phyloP scores from a whole-genome alignment of 2,329 filamentous ascomycete genomes.

The Talaromyces atroroseus region DNA sequence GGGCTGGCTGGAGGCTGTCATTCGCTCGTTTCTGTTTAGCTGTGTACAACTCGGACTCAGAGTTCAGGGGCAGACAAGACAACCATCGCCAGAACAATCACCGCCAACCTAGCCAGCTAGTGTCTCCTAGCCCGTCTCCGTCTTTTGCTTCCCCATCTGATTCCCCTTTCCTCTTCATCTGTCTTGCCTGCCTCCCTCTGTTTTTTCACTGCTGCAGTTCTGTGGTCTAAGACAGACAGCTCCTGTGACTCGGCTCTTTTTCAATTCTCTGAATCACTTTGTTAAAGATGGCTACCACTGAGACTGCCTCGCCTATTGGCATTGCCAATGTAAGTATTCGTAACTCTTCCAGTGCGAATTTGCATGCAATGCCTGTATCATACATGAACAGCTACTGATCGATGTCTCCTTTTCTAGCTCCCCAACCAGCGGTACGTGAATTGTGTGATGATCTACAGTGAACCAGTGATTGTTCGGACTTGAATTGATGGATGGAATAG shows the following conservation, averaged over 20 bases:
- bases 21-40: conserved; percentile 9
- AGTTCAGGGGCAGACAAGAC: conserved; percentile 5
- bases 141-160: conserved; percentile 2
- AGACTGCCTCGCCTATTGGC: conserved; percentile 63
- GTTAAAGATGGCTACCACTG: conserved; percentile 49
- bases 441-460: conserved; percentile 6
- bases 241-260: conserved; percentile 1
- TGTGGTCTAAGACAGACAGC: conserved; percentile 1
- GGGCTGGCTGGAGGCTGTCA: conserved; percentile 11
- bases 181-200: not conserved
- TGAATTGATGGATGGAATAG: conserved; percentile 35
- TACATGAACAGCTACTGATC: conserved; percentile 8
- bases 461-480: conserved; percentile 8
- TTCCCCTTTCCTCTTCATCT: not conserved
- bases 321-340: conserved; percentile 62
- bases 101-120: not conserved
- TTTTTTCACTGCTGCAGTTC: not conserved
- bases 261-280: not conserved
- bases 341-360: not conserved
- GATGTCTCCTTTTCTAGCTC: conserved; percentile 41
- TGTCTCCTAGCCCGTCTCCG: conserved; percentile 5
- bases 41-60: conserved; percentile 1
- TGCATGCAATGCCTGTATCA: not conserved
- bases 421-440: conserved; percentile 63
- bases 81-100: not conserved